phyloP scores from a whole-genome alignment of 2,329 filamentous ascomycete genomes.

The Fusarium longipes region DNA sequence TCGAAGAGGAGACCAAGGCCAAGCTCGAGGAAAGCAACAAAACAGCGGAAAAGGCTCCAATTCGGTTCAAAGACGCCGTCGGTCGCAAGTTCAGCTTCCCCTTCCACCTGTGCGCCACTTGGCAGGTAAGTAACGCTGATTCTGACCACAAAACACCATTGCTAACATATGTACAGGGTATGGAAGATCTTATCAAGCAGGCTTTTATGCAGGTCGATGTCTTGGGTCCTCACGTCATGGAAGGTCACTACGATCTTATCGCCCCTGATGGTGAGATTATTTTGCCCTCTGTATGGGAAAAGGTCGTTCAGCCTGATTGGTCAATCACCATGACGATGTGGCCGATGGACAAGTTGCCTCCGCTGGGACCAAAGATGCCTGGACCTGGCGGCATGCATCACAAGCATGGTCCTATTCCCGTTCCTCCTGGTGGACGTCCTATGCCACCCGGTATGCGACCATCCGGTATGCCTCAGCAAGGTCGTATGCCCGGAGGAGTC shows the following conservation, averaged over 20 bases:
- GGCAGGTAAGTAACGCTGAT: conserved; percentile 70
- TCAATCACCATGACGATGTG: conserved; percentile 68
- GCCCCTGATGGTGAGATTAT: conserved; percentile 86
- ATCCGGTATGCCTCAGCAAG: conserved; percentile 7
- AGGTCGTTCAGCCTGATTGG: conserved; percentile 79
- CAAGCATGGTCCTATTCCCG: conserved; percentile 30
- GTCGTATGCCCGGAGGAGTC: conserved; percentile 26
- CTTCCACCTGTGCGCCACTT: conserved; percentile 84
- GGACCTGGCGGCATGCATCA: conserved; percentile 22
- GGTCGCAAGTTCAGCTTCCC: conserved; percentile 94
- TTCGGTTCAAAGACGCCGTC: conserved; percentile 92
- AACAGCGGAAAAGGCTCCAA: conserved; percentile 74
- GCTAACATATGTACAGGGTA: conserved; percentile 67
- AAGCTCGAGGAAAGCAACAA: conserved; percentile 61
- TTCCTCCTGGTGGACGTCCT: background rate
- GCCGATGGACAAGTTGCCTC: conserved; percentile 62
- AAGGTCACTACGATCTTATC: conserved; percentile 83
- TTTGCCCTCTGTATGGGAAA: conserved; percentile 81
- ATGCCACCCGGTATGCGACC: conserved; percentile 28
- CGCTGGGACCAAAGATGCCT: conserved; percentile 39
- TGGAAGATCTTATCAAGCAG: conserved; percentile 88
- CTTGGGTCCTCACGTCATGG: conserved; percentile 79
- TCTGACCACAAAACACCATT: background rate
- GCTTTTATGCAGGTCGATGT: conserved; percentile 83
- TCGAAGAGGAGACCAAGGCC: conserved; percentile 66